These are phyloP conservation scores for Paxillus rubicundulus DNA, from an alignment of 768 basidiomycete genomes.

Conservation along the genomic window DNA sequence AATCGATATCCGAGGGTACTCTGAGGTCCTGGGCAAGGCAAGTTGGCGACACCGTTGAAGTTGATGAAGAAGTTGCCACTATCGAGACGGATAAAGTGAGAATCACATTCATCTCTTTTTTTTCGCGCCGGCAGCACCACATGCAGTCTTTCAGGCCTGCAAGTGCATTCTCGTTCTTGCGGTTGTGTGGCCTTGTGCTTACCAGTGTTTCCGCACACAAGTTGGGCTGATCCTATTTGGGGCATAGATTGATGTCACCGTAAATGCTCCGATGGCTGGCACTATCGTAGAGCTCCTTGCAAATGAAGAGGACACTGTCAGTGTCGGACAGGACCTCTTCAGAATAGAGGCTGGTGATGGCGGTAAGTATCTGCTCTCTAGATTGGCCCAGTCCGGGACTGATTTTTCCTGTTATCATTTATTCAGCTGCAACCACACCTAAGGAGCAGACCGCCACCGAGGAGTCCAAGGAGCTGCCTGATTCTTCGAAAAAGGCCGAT, in stretches of 20 bases:
- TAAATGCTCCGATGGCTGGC: slow-evolving; percentile 88
- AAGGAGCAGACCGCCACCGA: slow-evolving; percentile 25
- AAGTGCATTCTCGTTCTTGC: background rate
- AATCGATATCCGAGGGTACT: slow-evolving; percentile 97
- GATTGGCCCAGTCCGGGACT: background rate
- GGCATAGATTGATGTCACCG: slow-evolving; percentile 89
- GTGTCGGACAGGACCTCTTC: slow-evolving; percentile 93
- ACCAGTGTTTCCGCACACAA: background rate
- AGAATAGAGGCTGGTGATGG: slow-evolving; percentile 81
- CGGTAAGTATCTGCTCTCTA: slow-evolving; percentile 34
- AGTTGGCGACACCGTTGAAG: slow-evolving; percentile 85
- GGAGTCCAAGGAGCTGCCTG: slow-evolving; percentile 19
- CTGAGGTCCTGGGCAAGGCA: slow-evolving; percentile 93
- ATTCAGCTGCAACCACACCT: slow-evolving; percentile 31
- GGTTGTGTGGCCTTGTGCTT: background rate
- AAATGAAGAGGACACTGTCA: slow-evolving; percentile 90
- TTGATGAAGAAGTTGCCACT: slow-evolving; percentile 94
- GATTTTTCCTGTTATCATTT: background rate
- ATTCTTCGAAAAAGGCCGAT: slow-evolving; percentile 38
- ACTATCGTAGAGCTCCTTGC: slow-evolving; percentile 85
- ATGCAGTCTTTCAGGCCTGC: background rate
- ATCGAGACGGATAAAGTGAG: slow-evolving; percentile 98
- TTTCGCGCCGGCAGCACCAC: background rate
- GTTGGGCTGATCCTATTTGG: slow-evolving; percentile 2
- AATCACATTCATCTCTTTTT: background rate